Evolutionary conservation across 2,329 filamentous ascomycete species (phyloP).

Genomic region (Colletotrichum sp.): DNA sequence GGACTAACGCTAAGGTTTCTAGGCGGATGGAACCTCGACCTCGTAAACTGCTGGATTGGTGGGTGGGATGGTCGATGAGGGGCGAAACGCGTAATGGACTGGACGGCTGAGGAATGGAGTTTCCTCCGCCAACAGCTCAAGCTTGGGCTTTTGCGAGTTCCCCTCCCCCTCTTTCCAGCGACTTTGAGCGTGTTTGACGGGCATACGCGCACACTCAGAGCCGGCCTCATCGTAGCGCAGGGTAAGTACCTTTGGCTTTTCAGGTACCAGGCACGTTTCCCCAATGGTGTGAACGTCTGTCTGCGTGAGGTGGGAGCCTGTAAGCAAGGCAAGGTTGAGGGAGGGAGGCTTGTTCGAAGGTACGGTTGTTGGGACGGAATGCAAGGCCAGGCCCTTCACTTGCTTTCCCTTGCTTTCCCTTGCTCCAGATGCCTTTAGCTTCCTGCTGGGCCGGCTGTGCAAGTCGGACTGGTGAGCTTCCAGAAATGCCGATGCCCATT

Average conservation of each 20-base stretch:
- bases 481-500: neutral
- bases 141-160: neutral
- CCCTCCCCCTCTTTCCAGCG: neutral
- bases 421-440: neutral
- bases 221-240: neutral
- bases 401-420: neutral
- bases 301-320: neutral
- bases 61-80: constrained; percentile 14
- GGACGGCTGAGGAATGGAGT: neutral
- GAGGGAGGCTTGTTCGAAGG: neutral
- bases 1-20: constrained; percentile 10
- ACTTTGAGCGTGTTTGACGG: neutral
- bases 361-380: neutral
- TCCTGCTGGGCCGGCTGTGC: neutral
- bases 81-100: constrained; percentile 21
- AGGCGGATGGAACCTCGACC: constrained; percentile 6
- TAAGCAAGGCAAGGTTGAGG: neutral
- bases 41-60: neutral
- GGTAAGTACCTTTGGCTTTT: neutral
- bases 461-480: neutral
- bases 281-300: neutral
- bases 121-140: neutral
- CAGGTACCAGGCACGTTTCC: neutral
- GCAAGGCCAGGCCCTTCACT: neutral
- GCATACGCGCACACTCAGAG: neutral